phyloP scores from a whole-genome alignment of 2,329 filamentous ascomycete species.

The Colletotrichum gigasporum region DNA sequence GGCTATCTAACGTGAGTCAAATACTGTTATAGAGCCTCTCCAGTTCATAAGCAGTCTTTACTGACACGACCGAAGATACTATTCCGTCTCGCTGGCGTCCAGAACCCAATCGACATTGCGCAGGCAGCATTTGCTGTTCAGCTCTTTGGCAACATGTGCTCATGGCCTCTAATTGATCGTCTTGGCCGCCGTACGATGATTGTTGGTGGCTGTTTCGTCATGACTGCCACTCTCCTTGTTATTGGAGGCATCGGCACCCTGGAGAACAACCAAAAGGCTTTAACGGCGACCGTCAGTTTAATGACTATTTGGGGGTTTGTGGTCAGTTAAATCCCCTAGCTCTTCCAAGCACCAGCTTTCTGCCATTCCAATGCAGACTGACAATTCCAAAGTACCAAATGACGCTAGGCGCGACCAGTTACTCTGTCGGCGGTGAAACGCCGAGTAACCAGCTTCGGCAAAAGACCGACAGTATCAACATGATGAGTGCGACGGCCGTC shows the following conservation, averaged over 20 bases:
- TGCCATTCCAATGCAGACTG: background rate
- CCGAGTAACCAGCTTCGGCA: constrained; percentile 50
- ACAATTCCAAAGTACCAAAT: background rate
- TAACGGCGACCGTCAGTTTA: constrained; percentile 38
- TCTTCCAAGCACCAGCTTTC: no score
- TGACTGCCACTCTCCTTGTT: constrained; percentile 39
- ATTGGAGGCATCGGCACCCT: constrained; percentile 44
- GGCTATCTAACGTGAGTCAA: constrained; percentile 37
- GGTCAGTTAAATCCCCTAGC: background rate
- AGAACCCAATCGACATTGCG: constrained; percentile 38
- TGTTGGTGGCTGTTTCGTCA: constrained; percentile 37
- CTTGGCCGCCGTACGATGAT: constrained; percentile 42
- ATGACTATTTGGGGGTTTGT: constrained; percentile 40
- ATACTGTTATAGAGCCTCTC: constrained; percentile 58
- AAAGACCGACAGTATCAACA: constrained; percentile 45
- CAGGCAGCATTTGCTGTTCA: constrained; percentile 42
- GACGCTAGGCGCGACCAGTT: constrained; percentile 35
- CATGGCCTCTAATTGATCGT: constrained; percentile 41
- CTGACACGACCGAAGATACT: constrained; percentile 42
- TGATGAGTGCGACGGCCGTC: constrained; percentile 40
- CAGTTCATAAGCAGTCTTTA: constrained; percentile 47
- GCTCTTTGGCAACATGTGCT: constrained; percentile 41
- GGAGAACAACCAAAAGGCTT: constrained; percentile 27
- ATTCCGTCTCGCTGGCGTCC: constrained; percentile 40
- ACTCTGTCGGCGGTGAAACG: constrained; percentile 42